Evolutionary conservation across 805 yeast species (phyloP), one percentile per base, ranked within the genome.

Genomic region (Lachancea thermotolerans): DNA sequence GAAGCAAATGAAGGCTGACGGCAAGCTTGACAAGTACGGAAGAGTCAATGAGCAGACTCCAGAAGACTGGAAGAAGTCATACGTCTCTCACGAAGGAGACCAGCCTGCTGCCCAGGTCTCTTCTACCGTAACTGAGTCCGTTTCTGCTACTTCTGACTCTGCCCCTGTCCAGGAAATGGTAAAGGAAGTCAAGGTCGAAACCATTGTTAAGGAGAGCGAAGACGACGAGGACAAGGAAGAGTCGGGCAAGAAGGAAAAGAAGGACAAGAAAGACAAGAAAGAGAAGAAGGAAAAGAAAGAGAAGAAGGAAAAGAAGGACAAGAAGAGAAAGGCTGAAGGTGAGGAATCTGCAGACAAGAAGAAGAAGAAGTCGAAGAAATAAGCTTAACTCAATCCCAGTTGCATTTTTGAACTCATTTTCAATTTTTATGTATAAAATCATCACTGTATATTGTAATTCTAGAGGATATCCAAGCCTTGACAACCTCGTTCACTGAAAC

Each of bases 1-100:
- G 85, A 93, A 93, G 78, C 96, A 91, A 75, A 74, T 93, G 77
- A 91, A 90, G 78, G 85, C 95, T 44, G 95, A 85, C 55, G 99
- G 98, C 62, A 91, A 93, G 72, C 81, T 93, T 64, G 99, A 93
- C 75, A 87, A 91, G 71, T 93, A 71, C 63, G 99, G 99, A 53
- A 83, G 96, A 73, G 75, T 74, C 52, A 93, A 89, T 64, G 99
- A 93, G 70, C 82, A 79, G 66, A 93, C 99, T 27, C 99, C 99
- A 59, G 85, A 79, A 39, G 75, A 79, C 35, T 93, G 99, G 99
- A 89, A 88, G 73, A 74, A 75, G 58, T 81, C 78, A 40, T 93
- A 91, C 67, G 85, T 82, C 56, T 79, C 82, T 63, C 71, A 76
- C 55, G 83, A 76, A 47, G 74, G 72, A 41, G 82, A 83, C 40